Base-by-base conservation (phyloP, 805 yeast species). In the Yamadazyma endophytica region DNA sequence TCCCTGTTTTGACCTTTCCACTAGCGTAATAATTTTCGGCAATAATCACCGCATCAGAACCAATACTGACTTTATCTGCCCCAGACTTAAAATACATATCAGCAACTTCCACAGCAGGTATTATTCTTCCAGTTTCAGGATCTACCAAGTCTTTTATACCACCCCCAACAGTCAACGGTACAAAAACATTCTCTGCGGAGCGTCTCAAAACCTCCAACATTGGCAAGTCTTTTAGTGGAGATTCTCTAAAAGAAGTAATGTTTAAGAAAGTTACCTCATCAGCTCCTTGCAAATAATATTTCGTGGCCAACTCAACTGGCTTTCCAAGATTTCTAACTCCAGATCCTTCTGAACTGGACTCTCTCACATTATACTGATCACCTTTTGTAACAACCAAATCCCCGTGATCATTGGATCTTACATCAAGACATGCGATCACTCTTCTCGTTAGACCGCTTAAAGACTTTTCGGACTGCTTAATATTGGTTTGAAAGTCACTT, bases 341-440 rank as follows among this genome's bases (percentile, higher is more conserved):
- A 26, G 64, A 64, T 18, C 71, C 75, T 6, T 35, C 39, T 13
- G 43, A 50, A 4, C 58, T 52, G 2, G 52, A 31, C 50, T 89
- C 97, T 44, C 98, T 77, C 2, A 92, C 99, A 58, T 92, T 96
- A 54, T 92, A 92, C 57, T 92, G 98, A 52, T 92, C 99, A 35
- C 99, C 99, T 59, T 92, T 92, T 0, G 99, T 92, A 17, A 92
- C 99, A 1, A 92, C 98, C 44, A 92, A 70, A 54, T 92, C 98
- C 19, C 98, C 99, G 22, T 67, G 68, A 50, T 92, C 98, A 53
- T 92, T 92, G 5, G 95, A 70, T 48, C 99, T 77, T n/a, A 92
- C 98, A 53, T 92, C 99, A 26, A 92, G 61, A 57, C 99, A 92
- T 0, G 98, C 98, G 60, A 92, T 88, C 14, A 94, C 76, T 58